phyloP scores from a whole-genome alignment of 2,329 filamentous ascomycete genomes.

The Scleromitrula shiraiana region DNA sequence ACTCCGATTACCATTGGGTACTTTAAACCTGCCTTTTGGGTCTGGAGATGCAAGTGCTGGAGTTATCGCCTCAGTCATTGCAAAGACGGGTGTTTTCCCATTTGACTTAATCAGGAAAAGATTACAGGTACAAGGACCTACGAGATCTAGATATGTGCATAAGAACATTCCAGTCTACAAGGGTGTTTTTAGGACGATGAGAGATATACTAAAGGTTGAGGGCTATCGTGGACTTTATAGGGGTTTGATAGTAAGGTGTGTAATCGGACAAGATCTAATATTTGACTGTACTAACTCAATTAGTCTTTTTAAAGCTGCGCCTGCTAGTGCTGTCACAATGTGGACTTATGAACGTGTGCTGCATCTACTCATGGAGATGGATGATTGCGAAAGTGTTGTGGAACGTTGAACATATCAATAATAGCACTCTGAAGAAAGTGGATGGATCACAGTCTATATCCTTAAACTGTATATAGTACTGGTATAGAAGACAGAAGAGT shows the following conservation, averaged over 20 bases:
- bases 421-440: too few relatives aligned
- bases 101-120: conserved; percentile 88
- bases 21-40: conserved; percentile 56
- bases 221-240: conserved; percentile 77
- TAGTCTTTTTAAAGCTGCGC: conserved; percentile 81
- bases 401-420: neutral
- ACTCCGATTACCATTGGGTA: conserved; percentile 52
- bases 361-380: conserved; percentile 19
- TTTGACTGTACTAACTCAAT: neutral
- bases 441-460: too few relatives aligned
- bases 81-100: conserved; percentile 88
- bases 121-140: conserved; percentile 91
- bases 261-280: neutral
- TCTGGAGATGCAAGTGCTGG: conserved; percentile 80
- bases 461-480: too few relatives aligned
- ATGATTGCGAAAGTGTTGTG: too few relatives aligned
- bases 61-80: conserved; percentile 66
- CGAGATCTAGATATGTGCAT: conserved; percentile 68
- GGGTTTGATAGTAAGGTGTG: conserved; percentile 65
- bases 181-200: conserved; percentile 56
- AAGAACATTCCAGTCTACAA: conserved; percentile 81
- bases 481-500: too few relatives aligned
- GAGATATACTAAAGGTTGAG: conserved; percentile 61
- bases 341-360: conserved; percentile 65
- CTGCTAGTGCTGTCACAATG: conserved; percentile 68